Conservation (phyloP, 2,329 filamentous ascomycete species). For the Curvularia sp. region DNA sequence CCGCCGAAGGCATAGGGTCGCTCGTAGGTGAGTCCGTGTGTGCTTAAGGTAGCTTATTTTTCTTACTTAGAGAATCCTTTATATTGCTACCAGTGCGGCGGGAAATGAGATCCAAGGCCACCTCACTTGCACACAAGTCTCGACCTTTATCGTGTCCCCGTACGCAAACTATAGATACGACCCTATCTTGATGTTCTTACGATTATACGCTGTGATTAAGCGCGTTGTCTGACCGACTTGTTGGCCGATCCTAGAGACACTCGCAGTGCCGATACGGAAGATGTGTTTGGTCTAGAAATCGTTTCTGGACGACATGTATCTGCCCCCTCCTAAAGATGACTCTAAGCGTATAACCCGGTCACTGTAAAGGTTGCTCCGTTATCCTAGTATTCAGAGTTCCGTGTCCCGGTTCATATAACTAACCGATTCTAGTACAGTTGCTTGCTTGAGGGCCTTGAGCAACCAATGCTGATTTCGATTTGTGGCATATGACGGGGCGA, state of each 20-base stretch:
- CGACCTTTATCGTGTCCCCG: background rate
- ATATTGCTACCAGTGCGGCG: background rate
- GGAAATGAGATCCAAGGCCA: background rate
- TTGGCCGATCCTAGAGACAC: background rate
- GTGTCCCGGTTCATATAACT: background rate
- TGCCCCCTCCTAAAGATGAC: background rate
- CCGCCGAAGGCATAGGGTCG: no score
- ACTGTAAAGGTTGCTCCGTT: background rate
- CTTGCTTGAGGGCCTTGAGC: background rate
- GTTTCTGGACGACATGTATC: background rate
- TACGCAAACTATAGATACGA: background rate
- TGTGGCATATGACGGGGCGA: background rate
- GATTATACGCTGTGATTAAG: background rate
- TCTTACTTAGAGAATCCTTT: no score
- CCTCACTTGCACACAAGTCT: background rate
- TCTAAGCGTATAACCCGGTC: background rate
- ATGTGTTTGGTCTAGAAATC: background rate
- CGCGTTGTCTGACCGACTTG: background rate
- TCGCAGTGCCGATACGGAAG: background rate
- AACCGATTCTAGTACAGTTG: background rate
- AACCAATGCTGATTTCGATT: background rate
- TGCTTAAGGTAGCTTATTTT: no score
- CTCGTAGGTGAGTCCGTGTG: no score
- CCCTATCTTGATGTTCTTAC: background rate
- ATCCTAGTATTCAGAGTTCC: background rate